These are phyloP conservation scores for Malassezia furfur DNA, from an alignment of 1,284 basidiomycete species.

Conservation along the genomic window DNA sequence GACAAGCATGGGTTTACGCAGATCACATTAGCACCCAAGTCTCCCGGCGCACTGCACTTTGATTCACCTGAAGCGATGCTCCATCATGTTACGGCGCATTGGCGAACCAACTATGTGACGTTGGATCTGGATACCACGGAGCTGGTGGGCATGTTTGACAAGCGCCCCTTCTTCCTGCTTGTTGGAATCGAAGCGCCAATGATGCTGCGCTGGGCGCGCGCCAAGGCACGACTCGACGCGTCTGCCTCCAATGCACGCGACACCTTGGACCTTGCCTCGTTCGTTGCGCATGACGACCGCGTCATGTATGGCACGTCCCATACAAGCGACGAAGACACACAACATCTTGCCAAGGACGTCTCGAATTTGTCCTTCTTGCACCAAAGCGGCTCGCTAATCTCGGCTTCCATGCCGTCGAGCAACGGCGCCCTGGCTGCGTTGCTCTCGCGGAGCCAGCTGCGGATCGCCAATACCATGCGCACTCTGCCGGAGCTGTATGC, in stretches of 20 bases:
- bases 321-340: not conserved
- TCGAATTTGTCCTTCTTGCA: constrained; percentile 10
- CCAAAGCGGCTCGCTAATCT: constrained; percentile 4
- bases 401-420: constrained; percentile 12
- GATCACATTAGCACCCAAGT: constrained; percentile 23
- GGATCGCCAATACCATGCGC: constrained; percentile 63
- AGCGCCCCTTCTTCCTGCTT: constrained; percentile 81
- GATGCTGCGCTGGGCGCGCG: constrained; percentile 46
- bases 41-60: not conserved
- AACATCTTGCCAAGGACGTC: not conserved
- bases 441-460: constrained; percentile 53
- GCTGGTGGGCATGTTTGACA: constrained; percentile 64
- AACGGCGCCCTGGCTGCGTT: constrained; percentile 17
- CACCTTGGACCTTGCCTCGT: constrained; percentile 27
- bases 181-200: constrained; percentile 78
- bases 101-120: constrained; percentile 73
- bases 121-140: constrained; percentile 57
- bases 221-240: constrained; percentile 8
- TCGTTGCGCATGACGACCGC: constrained; percentile 35
- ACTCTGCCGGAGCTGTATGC: constrained; percentile 55
- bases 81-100: constrained; percentile 68
- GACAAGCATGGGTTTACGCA: constrained; percentile 51
- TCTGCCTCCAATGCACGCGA: not conserved
- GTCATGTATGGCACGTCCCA: constrained; percentile 21
- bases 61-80: constrained; percentile 54